A percentile compares a stretch with the other conserved stretches of the same genome.
phyloP scores from a whole-genome alignment of 139 green algal genomes.

The Nannochloris sp. region DNA sequence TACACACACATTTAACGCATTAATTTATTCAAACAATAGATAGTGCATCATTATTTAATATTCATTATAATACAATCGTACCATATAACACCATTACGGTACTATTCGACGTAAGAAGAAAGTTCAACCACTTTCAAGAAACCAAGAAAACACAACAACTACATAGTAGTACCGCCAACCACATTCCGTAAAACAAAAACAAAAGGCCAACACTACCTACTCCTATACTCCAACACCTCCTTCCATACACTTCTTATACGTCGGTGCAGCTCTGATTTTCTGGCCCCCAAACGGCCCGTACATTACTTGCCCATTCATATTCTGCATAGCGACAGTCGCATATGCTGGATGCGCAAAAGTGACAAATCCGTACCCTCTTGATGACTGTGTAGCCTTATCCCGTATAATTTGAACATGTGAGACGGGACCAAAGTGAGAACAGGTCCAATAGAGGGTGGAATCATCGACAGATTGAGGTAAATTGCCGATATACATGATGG shows the following conservation, averaged over 20 bases:
- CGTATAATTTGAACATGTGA: constrained; percentile 54
- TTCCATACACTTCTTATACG: neutral
- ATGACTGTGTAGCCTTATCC: constrained; percentile 38
- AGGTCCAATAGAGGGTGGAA: constrained; percentile 30
- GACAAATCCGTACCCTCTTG: constrained; percentile 63
- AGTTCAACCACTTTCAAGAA: too few species aligned
- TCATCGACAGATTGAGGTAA: constrained; percentile 50
- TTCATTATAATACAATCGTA: too few species aligned
- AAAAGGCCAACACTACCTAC: too few species aligned
- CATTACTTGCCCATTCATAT: constrained; percentile 39
- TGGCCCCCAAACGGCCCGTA: constrained; percentile 20
- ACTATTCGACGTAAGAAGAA: too few species aligned
- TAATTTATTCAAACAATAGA: too few species aligned
- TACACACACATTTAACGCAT: too few species aligned
- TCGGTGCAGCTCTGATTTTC: constrained; percentile 25
- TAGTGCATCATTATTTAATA: too few species aligned
- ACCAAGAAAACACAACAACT: too few species aligned
- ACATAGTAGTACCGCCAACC: too few species aligned
- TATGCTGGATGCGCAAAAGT: constrained; percentile 37
- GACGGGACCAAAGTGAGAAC: constrained; percentile 40
- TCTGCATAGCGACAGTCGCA: constrained; percentile 42
- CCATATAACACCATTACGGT: too few species aligned
- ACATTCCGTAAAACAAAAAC: too few species aligned
- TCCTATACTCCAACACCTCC: too few species aligned
- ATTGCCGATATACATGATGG: constrained; percentile 66